A percentile compares a stretch with the other conserved stretches of the same genome.
These are phyloP conservation scores for Tulasnella sp. DNA, from an alignment of 768 basidiomycete species.

Conservation along the genomic window DNA sequence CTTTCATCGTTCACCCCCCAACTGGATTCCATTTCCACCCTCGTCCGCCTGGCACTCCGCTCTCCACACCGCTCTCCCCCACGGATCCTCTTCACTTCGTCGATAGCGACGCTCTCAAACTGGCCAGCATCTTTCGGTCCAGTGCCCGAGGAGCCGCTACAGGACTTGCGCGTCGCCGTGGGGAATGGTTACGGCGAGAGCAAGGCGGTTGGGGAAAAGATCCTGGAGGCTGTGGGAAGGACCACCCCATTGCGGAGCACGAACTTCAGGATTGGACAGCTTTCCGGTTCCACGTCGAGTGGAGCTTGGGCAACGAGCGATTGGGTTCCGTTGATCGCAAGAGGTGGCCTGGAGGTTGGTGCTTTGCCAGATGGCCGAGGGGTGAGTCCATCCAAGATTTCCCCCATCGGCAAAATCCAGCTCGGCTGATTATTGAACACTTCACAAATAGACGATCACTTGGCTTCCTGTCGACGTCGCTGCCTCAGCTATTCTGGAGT, in stretches of 20 bases:
- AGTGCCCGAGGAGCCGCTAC: constrained; percentile 13
- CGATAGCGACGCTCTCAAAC: constrained; percentile 14
- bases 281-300: constrained; percentile 26
- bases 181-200: constrained; percentile 16
- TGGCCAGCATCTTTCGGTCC: background rate
- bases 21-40: constrained; percentile 6
- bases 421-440: no score
- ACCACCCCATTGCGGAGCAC: constrained; percentile 25
- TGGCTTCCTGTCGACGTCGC: constrained; percentile 24
- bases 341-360: constrained; percentile 21
- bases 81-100: constrained; percentile 16
- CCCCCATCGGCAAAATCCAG: no score
- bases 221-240: constrained; percentile 28
- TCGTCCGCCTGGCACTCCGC: constrained; percentile 16
- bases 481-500: constrained; percentile 23
- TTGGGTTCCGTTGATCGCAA: constrained; percentile 37
- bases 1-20: constrained; percentile 13
- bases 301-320: constrained; percentile 33
- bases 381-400: background rate
- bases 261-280: constrained; percentile 33
- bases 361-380: background rate
- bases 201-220: constrained; percentile 32
- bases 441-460: no score
- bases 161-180: background rate
- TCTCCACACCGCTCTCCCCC: constrained; percentile 13